Evolutionary conservation across 192 early-diverging fungal genomes (phyloP).

Genomic region (Rhizophagus sp.): DNA sequence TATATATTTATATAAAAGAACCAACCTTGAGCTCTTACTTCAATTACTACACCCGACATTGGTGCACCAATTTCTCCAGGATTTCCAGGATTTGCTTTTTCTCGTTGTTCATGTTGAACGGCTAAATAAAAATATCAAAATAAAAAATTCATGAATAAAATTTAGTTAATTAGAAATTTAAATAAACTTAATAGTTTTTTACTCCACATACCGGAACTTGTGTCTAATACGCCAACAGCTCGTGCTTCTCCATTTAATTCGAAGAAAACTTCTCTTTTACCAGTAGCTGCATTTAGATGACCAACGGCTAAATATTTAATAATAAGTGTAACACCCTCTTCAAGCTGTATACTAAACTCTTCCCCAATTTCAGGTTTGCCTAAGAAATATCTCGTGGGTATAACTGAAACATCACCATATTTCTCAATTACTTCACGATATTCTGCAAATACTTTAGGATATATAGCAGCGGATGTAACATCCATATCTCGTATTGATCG

Average conservation of each 20-base stretch:
- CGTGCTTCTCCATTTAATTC: constrained; percentile 93
- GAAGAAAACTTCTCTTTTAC: constrained; percentile 92
- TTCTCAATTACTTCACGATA: constrained; percentile 70
- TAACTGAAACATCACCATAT: constrained; percentile 84
- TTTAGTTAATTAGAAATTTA: neutral
- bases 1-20: neutral
- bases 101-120: constrained; percentile 63
- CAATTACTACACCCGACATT: constrained; percentile 96
- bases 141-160: neutral
- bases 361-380: constrained; percentile 82
- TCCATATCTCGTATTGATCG: constrained; percentile 82
- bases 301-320: constrained; percentile 90
- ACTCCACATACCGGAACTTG: constrained; percentile 47
- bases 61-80: constrained; percentile 89
- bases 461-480: constrained; percentile 85
- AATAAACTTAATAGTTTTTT: neutral
- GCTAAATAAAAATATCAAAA: constrained; percentile 31
- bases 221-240: constrained; percentile 73
- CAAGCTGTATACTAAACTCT: constrained; percentile 86
- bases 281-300: constrained; percentile 71
- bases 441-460: constrained; percentile 92
- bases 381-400: constrained; percentile 93
- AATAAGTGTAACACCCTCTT: constrained; percentile 87
- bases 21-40: constrained; percentile 72
- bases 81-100: constrained; percentile 73